These are phyloP conservation scores for Phytophthora chlamydospora DNA, from an alignment of 352 stramenopile genomes.

Conservation along the genomic window DNA sequence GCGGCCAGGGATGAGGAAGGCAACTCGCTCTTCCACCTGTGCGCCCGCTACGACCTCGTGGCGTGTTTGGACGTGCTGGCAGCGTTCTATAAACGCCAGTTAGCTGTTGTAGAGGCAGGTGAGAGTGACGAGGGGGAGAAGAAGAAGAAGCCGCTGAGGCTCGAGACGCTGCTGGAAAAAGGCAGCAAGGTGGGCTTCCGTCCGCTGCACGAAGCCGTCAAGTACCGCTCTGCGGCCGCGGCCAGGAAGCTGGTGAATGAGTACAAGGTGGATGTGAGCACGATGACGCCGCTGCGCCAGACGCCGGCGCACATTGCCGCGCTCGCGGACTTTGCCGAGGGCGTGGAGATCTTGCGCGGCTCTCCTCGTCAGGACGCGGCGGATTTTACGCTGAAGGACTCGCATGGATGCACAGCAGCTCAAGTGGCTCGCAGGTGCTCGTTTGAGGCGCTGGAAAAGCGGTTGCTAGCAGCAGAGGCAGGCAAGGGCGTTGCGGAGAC, in stretches of 20 bases:
- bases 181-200: conserved; percentile 71
- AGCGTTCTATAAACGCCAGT: conserved; percentile 51
- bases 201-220: conserved; percentile 72
- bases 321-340: conserved; percentile 46
- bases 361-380: conserved; percentile 25
- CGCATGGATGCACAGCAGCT: conserved; percentile 52
- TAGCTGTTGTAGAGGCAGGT: conserved; percentile 15
- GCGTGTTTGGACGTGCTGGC: conserved; percentile 51
- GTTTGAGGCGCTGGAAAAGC: conserved; percentile 40
- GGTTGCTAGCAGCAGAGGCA: conserved; percentile 30
- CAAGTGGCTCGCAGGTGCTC: conserved; percentile 51
- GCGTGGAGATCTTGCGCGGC: conserved; percentile 54
- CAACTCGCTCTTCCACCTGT: conserved; percentile 83
- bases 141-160: conserved; percentile 28
- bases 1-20: conserved; percentile 71
- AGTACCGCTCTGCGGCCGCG: conserved; percentile 49
- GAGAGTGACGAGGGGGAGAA: conserved; percentile 15
- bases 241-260: conserved; percentile 39
- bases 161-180: conserved; percentile 56
- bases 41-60: conserved; percentile 66
- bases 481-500: background rate
- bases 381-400: conserved; percentile 48
- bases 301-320: conserved; percentile 77
- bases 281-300: conserved; percentile 54
- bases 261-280: conserved; percentile 55